Evolutionary conservation across 1,284 basidiomycete species (phyloP).

Genomic region (Pterula multifida): DNA sequence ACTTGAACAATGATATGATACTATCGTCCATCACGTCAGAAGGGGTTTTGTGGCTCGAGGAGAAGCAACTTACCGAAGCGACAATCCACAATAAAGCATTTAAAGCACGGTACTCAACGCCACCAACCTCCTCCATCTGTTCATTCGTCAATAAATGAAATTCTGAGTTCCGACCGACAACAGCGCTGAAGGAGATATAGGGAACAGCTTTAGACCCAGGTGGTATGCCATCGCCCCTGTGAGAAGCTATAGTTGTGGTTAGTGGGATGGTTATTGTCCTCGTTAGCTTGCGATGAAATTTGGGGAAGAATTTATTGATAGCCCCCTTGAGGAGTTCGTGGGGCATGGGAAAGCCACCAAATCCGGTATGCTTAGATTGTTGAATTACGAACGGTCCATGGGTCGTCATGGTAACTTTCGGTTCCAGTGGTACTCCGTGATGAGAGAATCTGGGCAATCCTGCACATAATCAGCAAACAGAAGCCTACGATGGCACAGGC

Average conservation of each 20-base stretch:
- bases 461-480: neutral
- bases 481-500: neutral
- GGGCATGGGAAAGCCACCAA: conserved; percentile 88
- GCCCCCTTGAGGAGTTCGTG: conserved; percentile 39
- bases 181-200: conserved; percentile 80
- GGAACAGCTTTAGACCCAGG: conserved; percentile 47
- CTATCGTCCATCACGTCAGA: conserved; percentile 21
- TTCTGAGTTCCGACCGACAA: conserved; percentile 80
- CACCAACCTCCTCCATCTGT: conserved; percentile 86
- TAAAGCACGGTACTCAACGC: conserved; percentile 89
- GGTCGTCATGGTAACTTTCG: conserved; percentile 11
- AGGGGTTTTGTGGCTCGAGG: neutral
- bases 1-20: conserved; percentile 67
- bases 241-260: conserved; percentile 51
- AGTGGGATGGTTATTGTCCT: conserved; percentile 65
- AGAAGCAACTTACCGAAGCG: conserved; percentile 28
- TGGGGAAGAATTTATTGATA: conserved; percentile 45
- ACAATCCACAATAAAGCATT: conserved; percentile 73
- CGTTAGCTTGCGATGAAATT: conserved; percentile 35
- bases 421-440: conserved; percentile 12
- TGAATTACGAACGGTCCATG: conserved; percentile 12
- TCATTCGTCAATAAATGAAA: conserved; percentile 74
- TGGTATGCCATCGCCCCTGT: conserved; percentile 17
- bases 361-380: conserved; percentile 32
- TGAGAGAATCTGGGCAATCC: conserved; percentile 6